phyloP scores from a whole-genome alignment of 176 grass and related monocot genomes.

The Rhynchospora breviuscula region DNA sequence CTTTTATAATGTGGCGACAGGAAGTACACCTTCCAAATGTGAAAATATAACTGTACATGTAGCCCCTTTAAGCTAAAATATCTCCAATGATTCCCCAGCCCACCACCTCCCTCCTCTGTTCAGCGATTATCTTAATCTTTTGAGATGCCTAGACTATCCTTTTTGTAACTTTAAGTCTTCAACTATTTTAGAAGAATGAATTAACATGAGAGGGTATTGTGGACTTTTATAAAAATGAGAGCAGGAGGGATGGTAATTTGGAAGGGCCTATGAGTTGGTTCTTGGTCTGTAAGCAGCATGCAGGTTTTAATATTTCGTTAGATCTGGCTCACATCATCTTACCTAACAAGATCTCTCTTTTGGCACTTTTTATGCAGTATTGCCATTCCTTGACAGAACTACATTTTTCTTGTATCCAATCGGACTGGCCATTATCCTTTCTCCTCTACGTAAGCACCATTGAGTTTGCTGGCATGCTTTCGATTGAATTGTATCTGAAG shows the following conservation, averaged over 20 bases:
- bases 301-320: not conserved
- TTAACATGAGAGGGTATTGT: not conserved
- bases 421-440: conserved; percentile 80
- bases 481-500: not conserved
- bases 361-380: conserved; percentile 40
- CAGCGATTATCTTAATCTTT: not conserved
- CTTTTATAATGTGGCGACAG: not conserved
- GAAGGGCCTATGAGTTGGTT: not conserved
- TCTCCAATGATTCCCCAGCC: not conserved
- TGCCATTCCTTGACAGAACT: conserved; percentile 88
- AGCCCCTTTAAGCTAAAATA: not conserved
- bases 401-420: conserved; percentile 99
- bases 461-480: conserved; percentile 4
- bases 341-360: conserved; percentile 3
- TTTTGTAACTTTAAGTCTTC: not conserved
- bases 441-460: conserved; percentile 77
- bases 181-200: not conserved
- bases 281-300: not conserved
- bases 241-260: not conserved
- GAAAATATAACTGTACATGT: not conserved
- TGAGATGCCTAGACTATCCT: not conserved
- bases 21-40: not conserved
- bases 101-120: not conserved
- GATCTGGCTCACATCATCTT: not conserved
- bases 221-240: not conserved